A percentile compares a stretch with the other conserved stretches of the same genome.
These are phyloP conservation scores for Phragmites australis DNA, from an alignment of 176 grass and related monocot species.

Conservation along the genomic window DNA sequence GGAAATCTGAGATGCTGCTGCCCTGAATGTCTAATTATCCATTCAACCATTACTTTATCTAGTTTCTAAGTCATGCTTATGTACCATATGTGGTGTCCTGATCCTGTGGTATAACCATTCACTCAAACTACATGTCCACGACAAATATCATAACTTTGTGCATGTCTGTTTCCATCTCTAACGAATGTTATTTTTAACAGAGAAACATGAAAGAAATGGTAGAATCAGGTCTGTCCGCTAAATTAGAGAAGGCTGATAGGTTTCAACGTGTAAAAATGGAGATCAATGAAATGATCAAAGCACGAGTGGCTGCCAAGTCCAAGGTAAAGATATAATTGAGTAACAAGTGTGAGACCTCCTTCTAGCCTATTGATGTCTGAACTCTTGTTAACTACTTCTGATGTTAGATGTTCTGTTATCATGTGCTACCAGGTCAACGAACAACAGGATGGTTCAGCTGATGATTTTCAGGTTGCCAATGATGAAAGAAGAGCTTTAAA, in stretches of 20 bases:
- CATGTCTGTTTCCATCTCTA: slow-evolving; percentile 2
- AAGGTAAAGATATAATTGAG: slow-evolving; percentile 57
- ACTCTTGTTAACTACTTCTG: slow-evolving; percentile 11
- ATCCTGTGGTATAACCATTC: slow-evolving; percentile 12
- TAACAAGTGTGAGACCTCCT: not conserved
- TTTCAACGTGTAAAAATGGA: slow-evolving; percentile 85
- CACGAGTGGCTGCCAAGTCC: slow-evolving; percentile 60
- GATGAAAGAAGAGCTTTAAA: slow-evolving; percentile 63
- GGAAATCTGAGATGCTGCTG: not conserved
- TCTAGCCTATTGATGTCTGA: slow-evolving; percentile 13
- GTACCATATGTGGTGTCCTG: slow-evolving; percentile 27
- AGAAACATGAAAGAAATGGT: slow-evolving; percentile 99
- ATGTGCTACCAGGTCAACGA: slow-evolving; percentile 42
- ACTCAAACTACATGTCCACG: slow-evolving; percentile 19
- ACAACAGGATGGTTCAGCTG: slow-evolving; percentile 69
- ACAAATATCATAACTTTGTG: not conserved
- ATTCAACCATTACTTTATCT: slow-evolving; percentile 20
- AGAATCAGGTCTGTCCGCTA: slow-evolving; percentile 84
- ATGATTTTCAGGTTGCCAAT: slow-evolving; percentile 77
- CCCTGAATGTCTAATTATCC: not conserved
- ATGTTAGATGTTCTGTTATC: slow-evolving; percentile 34
- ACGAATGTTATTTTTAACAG: slow-evolving; percentile 49
- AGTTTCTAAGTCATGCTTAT: slow-evolving; percentile 25
- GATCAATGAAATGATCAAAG: slow-evolving; percentile 87
- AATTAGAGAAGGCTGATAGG: slow-evolving; percentile 86